These are phyloP conservation scores for Mycena galopus DNA, from an alignment of 768 basidiomycete genomes.

Conservation along the genomic window DNA sequence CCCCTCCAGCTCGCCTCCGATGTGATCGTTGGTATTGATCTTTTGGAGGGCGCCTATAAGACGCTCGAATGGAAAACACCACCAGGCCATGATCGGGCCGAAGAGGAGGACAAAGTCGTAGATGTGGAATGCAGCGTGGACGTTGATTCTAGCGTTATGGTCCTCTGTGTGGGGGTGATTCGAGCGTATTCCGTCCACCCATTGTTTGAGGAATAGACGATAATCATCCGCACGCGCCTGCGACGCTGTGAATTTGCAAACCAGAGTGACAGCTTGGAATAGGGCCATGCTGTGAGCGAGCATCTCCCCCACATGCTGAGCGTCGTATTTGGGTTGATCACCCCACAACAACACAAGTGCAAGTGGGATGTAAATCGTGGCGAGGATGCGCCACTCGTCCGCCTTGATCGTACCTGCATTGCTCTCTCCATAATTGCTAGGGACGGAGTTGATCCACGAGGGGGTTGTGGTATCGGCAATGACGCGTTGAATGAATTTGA, in stretches of 20 bases:
- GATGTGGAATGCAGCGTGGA: slow-evolving; percentile 49
- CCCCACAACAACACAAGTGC: slow-evolving; percentile 40
- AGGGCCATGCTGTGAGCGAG: slow-evolving; percentile 45
- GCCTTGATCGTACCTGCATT: slow-evolving; percentile 43
- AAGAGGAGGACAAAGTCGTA: slow-evolving; percentile 49
- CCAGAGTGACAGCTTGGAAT: slow-evolving; percentile 40
- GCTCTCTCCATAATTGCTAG: slow-evolving; percentile 32
- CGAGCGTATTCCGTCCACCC: slow-evolving; percentile 36
- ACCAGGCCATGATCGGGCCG: slow-evolving; percentile 53
- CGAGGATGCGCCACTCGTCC: slow-evolving; percentile 39
- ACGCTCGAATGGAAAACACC: slow-evolving; percentile 52
- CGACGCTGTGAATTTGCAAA: slow-evolving; percentile 30
- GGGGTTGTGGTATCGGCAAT: background rate
- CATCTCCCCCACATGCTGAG: background rate
- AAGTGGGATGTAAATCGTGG: slow-evolving; percentile 40
- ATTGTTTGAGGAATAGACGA: slow-evolving; percentile 29
- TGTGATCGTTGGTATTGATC: slow-evolving; percentile 45
- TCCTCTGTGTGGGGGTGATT: slow-evolving; percentile 38
- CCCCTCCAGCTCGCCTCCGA: slow-evolving; percentile 35
- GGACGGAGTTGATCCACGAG: slow-evolving; percentile 17
- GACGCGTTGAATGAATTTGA: slow-evolving; percentile 7
- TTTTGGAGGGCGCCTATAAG: slow-evolving; percentile 51
- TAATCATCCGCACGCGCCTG: slow-evolving; percentile 15
- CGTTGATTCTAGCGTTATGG: slow-evolving; percentile 28
- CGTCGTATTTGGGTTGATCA: background rate